Base-by-base conservation (phyloP, 2,329 filamentous ascomycete genomes). In the Corynespora cassiicola region DNA sequence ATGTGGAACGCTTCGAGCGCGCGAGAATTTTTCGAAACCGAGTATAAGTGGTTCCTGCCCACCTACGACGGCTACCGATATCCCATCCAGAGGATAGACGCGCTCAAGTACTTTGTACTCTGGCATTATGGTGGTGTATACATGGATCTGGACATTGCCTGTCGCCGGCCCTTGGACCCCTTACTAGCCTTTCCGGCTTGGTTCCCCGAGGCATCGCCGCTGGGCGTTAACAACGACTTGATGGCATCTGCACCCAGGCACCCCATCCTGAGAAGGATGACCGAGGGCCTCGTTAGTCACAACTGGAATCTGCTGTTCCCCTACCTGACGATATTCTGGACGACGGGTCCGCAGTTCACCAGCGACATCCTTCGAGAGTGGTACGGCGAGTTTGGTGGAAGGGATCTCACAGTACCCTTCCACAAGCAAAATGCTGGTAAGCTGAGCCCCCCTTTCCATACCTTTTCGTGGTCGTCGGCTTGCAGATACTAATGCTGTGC, bases 281-380 rank as follows among this genome's bases (percentile, higher is more conserved):
- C 53, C 2, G 31, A 27, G 11, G 31, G 30, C 2, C 26, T 50
- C 5, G 12, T 20, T 2, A 16, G 30, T 3, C 42, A 56, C n/a
- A 49, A 58, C 22, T 26, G 28, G 27, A 51, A 55, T 20, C 36
- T 52, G 19, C 7, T 53, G 5, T 59, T 54, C 18, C 53, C 58
- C 2, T 64, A 61, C 30, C 25, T 63, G 7, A 63, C 59, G 0
- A 56, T 65, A 8, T 61, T 61, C 31, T 63, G 53, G 52, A 56
- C 43, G 18, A 65, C 61, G 2, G 60, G 59, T 3, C 61, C 59
- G 5, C 55, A 60, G 14, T 64, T 61, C 14, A 42, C 42, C 1
- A 54, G 52, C 16, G 50, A 58, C n/a, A 41, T 62, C 11, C 23
- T 61, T n/a, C 39, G 47, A 33, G 50, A 44, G 16, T 63, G 56